phyloP scores from a whole-genome alignment of 2,329 filamentous ascomycete genomes.

The Orbilia ellipsospora region DNA sequence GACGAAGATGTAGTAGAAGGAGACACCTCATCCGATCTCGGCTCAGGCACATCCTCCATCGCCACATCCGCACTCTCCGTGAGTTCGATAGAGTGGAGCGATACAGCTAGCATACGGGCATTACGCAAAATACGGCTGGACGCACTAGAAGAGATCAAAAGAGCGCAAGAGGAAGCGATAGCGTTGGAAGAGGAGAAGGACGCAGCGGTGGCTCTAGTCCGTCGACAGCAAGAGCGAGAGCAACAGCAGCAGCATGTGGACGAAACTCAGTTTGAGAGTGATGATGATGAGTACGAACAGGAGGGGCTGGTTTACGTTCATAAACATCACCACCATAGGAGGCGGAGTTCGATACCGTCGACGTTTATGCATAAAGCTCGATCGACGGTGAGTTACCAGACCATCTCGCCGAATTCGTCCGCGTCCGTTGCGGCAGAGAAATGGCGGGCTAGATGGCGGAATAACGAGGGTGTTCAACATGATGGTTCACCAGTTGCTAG shows the following conservation, averaged over 20 bases:
- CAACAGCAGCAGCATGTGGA: background rate
- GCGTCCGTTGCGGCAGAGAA: conserved; percentile 41
- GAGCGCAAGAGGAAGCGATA: conserved; percentile 17
- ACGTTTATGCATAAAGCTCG: conserved; percentile 36
- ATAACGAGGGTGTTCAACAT: conserved; percentile 5
- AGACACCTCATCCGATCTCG: conserved; percentile 22
- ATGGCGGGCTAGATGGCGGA: conserved; percentile 22
- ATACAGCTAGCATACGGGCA: conserved; percentile 42
- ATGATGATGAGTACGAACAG: background rate
- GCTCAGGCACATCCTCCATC: conserved; percentile 39
- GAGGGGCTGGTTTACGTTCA: conserved; percentile 5
- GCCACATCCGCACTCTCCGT: conserved; percentile 50
- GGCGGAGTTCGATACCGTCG: conserved; percentile 51
- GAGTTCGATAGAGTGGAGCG: conserved; percentile 49
- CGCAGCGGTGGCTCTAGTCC: background rate
- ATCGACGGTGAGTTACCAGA: conserved; percentile 43
- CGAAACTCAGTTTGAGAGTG: conserved; percentile 1
- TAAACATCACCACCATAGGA: conserved; percentile 19
- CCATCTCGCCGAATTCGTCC: conserved; percentile 51
- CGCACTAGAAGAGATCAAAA: conserved; percentile 37
- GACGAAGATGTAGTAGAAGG: conserved; percentile 29
- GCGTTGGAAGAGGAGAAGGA: background rate
- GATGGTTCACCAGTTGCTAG: conserved; percentile 33
- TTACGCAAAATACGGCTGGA: conserved; percentile 41
- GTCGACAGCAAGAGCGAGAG: background rate